Evolutionary conservation across 176 grass and related monocot genomes (phyloP).

Genomic region (Chrysopogon serrulatus): DNA sequence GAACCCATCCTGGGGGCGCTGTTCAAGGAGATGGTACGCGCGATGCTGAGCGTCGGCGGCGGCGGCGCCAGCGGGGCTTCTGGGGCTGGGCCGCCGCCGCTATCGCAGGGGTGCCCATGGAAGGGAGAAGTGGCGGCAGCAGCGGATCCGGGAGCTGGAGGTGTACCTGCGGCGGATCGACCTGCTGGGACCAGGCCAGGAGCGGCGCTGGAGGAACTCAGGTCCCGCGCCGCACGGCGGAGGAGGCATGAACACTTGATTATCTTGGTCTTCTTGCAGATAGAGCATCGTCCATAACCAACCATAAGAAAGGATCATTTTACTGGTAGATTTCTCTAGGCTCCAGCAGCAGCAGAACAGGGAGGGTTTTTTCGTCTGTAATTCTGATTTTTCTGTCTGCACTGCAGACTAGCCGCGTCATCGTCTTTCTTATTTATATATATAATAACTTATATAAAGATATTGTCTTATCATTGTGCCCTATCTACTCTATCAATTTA

Average conservation of each 20-base stretch:
- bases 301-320: background rate
- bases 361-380: conserved; percentile 5
- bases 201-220: conserved; percentile 73
- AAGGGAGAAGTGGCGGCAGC: conserved; percentile 82
- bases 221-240: conserved; percentile 12
- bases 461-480: background rate
- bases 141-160: conserved; percentile 89
- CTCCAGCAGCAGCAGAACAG: background rate
- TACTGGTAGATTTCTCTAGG: conserved; percentile 28
- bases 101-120: conserved; percentile 19
- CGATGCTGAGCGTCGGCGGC: conserved; percentile 33
- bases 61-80: conserved; percentile 10
- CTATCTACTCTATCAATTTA: background rate
- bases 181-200: conserved; percentile 64
- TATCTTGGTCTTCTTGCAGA: conserved; percentile 14
- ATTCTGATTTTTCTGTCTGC: background rate
- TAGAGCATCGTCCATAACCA: conserved; percentile 31
- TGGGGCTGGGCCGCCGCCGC: conserved; percentile 29
- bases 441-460: conserved; percentile 4
- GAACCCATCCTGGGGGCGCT: conserved; percentile 52
- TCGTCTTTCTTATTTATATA: conserved; percentile 16
- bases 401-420: background rate
- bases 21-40: conserved; percentile 76
- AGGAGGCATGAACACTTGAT: conserved; percentile 14
- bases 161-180: conserved; percentile 83